Base-by-base conservation (phyloP, 1,139 yeast genomes). In the Suhomyces coccinellae region DNA sequence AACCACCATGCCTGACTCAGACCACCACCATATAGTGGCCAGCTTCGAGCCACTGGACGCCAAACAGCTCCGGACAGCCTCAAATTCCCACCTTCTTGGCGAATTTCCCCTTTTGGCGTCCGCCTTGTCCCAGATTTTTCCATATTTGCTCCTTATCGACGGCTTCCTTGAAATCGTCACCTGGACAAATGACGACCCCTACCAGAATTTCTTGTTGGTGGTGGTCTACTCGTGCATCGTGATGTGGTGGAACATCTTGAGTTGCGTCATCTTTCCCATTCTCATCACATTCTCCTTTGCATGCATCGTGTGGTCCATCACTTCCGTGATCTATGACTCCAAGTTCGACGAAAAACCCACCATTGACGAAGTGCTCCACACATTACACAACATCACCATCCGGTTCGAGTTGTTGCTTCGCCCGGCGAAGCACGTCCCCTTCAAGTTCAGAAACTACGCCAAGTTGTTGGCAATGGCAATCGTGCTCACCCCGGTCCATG, bases 111-210 rank as follows among this genome's bases (percentile, higher is more conserved):
- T 69, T 9, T 57, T 79, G 20, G 69, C 78, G 11, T 63, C 78
- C 12, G 76, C 80, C 1, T 63, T 80, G 38, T 67, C 77, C 29
- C 67, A 72, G 41, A 67, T 75, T 29, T 78, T 77, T 49, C 83
- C 84, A 0, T 66, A 74, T 50, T 62, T 80, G 36, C 55, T 77
- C 16, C 54, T 79, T 35, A 59, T 72, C 37, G 83, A 80, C 56
- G 63, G 68, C 37, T 48, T 72, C 8, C 59, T 80, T 26, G 78
- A 75, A 38, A 58, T 76, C 8, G 52, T 77, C 15, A 78, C 83
- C 1, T 80, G 85, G 85, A 79, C 84, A 2, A 77, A 78, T 50
- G 75, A 70, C 2, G 79, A 78, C 45, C 77, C 73, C 6, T 77
- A 75, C 52, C 67, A 69, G 48, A 79, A 79, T 52, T 69, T 77